These are phyloP conservation scores for Zarea fungicola DNA, from an alignment of 2,329 filamentous ascomycete genomes.

Conservation along the genomic window DNA sequence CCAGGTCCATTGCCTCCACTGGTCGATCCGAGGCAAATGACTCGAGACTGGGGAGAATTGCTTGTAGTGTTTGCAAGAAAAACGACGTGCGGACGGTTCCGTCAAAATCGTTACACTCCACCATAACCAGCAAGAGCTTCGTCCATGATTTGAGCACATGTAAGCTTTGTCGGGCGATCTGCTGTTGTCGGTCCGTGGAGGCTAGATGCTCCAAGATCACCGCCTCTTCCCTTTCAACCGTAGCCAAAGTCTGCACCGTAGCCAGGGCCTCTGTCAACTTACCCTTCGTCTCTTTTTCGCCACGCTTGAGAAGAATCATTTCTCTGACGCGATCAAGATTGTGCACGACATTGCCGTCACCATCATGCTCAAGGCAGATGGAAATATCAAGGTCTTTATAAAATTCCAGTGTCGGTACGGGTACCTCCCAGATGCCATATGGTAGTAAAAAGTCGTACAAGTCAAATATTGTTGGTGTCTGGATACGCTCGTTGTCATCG, in stretches of 20 bases:
- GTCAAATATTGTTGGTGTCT: slow-evolving; percentile 77
- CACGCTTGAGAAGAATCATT: slow-evolving; percentile 64
- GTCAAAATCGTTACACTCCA: slow-evolving; percentile 77
- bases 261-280: slow-evolving; percentile 33
- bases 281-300: slow-evolving; percentile 43
- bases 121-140: slow-evolving; percentile 75
- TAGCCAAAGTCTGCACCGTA: slow-evolving; percentile 42
- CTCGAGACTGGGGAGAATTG: slow-evolving; percentile 84
- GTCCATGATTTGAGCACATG: slow-evolving; percentile 77
- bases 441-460: slow-evolving; percentile 79
- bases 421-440: slow-evolving; percentile 44
- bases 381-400: slow-evolving; percentile 64
- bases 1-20: slow-evolving; percentile 68
- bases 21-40: slow-evolving; percentile 64
- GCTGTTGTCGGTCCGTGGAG: slow-evolving; percentile 58
- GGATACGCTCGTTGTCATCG: slow-evolving; percentile 59
- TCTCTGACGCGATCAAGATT: slow-evolving; percentile 68
- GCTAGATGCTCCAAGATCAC: slow-evolving; percentile 56
- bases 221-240: slow-evolving; percentile 54
- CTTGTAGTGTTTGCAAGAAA: slow-evolving; percentile 78
- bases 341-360: slow-evolving; percentile 54
- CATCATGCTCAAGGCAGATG: slow-evolving; percentile 56
- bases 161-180: slow-evolving; percentile 53
- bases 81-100: slow-evolving; percentile 67
- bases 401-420: slow-evolving; percentile 50